These are phyloP conservation scores for Pilobolus umbonatus DNA, from an alignment of 192 early-diverging fungal species.

Conservation along the genomic window DNA sequence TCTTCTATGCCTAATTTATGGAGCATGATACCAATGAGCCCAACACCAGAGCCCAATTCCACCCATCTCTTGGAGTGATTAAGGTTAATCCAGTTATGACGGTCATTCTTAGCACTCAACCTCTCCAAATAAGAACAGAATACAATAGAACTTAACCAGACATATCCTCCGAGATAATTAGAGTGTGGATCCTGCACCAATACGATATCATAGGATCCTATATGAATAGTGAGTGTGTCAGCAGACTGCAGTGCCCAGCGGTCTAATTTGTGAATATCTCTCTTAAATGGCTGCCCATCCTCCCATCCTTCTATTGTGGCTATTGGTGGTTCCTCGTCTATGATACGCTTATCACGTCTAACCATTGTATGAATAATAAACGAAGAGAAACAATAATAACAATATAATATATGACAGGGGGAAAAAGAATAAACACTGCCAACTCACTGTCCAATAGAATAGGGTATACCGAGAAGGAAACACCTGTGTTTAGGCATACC, in stretches of 20 bases:
- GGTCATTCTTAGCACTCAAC: conserved; percentile 9
- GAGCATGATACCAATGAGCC: conserved; percentile 35
- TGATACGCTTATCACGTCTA: neutral
- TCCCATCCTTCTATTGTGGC: conserved; percentile 37
- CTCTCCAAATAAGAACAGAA: conserved; percentile 33
- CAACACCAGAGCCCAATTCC: conserved; percentile 39
- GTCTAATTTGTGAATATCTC: conserved; percentile 25
- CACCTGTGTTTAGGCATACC: too few species aligned
- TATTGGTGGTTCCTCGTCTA: conserved; percentile 20
- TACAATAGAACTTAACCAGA: conserved; percentile 35
- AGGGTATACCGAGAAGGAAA: too few species aligned
- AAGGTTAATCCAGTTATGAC: conserved; percentile 23
- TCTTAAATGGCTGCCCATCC: conserved; percentile 23
- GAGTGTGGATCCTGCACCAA: conserved; percentile 38
- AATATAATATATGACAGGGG: too few species aligned
- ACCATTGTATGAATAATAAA: too few species aligned
- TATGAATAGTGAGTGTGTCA: conserved; percentile 31
- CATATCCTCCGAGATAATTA: conserved; percentile 34
- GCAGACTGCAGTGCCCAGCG: conserved; percentile 37
- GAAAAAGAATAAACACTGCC: too few species aligned
- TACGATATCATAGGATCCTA: conserved; percentile 29
- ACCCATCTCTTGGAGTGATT: conserved; percentile 29
- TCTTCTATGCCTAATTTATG: conserved; percentile 27
- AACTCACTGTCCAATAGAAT: too few species aligned
- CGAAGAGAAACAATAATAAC: too few species aligned